Conservation (phyloP, 2,329 filamentous ascomycete genomes). For the Lasiodiplodia sp. region DNA sequence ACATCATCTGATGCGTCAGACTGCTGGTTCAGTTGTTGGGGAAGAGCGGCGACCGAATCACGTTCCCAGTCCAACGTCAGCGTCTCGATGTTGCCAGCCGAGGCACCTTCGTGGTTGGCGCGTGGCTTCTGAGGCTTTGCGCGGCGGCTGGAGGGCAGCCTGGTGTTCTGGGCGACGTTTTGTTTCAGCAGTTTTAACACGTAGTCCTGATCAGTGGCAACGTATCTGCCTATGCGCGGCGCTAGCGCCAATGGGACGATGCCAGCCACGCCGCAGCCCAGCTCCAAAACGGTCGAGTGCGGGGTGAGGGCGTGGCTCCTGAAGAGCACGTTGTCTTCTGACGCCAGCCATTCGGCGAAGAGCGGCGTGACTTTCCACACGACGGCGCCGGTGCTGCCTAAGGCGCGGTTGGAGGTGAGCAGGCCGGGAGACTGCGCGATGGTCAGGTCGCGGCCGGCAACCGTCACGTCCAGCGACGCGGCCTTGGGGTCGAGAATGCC, state of each 20-base stretch:
- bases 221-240: constrained; percentile 68
- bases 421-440: constrained; percentile 86
- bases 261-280: constrained; percentile 88
- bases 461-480: constrained; percentile 55
- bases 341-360: constrained; percentile 81
- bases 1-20: constrained; percentile 39
- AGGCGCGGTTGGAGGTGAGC: constrained; percentile 76
- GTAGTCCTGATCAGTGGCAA: constrained; percentile 89
- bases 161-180: constrained; percentile 67
- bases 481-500: constrained; percentile 29
- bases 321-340: constrained; percentile 69
- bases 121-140: constrained; percentile 17
- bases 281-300: constrained; percentile 73
- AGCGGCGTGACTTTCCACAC: constrained; percentile 90
- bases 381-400: constrained; percentile 81
- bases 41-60: constrained; percentile 54
- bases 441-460: constrained; percentile 73
- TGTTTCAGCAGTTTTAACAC: constrained; percentile 77
- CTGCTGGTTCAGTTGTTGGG: constrained; percentile 58
- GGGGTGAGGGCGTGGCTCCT: constrained; percentile 57
- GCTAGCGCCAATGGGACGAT: constrained; percentile 76
- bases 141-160: constrained; percentile 4
- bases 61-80: constrained; percentile 76
- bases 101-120: constrained; percentile 4
- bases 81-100: constrained; percentile 26